Conservation (phyloP, 129 eudicot genomes). For the Glebionis coronaria region DNA sequence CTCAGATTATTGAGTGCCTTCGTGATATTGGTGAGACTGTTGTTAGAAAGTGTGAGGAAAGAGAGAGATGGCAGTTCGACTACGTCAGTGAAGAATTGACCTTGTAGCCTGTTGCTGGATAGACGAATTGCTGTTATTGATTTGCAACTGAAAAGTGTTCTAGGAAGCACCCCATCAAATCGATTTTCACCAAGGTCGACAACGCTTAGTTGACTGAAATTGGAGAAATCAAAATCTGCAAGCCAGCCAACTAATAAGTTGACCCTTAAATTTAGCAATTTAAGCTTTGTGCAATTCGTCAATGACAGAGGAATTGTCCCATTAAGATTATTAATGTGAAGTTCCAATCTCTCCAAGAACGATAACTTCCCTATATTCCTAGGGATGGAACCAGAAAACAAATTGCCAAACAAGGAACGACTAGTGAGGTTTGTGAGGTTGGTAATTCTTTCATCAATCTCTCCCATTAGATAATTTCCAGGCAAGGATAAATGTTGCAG, state of each 20-base stretch:
- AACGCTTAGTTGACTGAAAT: conserved; percentile 33
- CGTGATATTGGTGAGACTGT: conserved; percentile 49
- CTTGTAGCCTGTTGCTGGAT: conserved; percentile 41
- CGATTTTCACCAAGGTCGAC: conserved; percentile 68
- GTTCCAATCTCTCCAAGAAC: conserved; percentile 52
- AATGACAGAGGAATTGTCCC: conserved; percentile 61
- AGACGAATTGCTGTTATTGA: conserved; percentile 52
- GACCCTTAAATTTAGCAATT: conserved; percentile 49
- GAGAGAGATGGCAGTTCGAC: conserved; percentile 38
- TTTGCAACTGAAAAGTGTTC: conserved; percentile 47
- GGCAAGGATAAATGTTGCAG: conserved; percentile 44
- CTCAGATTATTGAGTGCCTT: conserved; percentile 41
- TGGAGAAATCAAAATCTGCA: conserved; percentile 58
- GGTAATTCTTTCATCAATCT: conserved; percentile 32
- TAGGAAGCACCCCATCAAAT: conserved; percentile 48
- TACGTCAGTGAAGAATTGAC: conserved; percentile 41
- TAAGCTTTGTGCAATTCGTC: conserved; percentile 47
- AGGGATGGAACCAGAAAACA: conserved; percentile 47
- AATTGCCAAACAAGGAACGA: conserved; percentile 40
- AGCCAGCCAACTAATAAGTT: conserved; percentile 47
- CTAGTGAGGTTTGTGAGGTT: conserved; percentile 43
- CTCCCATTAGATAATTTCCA: conserved; percentile 43
- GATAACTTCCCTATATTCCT: conserved; percentile 43
- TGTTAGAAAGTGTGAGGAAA: conserved; percentile 61
- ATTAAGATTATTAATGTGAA: conserved; percentile 50